Evolutionary conservation across 1,284 basidiomycete genomes (phyloP).

Genomic region (Trametes versicolor): DNA sequence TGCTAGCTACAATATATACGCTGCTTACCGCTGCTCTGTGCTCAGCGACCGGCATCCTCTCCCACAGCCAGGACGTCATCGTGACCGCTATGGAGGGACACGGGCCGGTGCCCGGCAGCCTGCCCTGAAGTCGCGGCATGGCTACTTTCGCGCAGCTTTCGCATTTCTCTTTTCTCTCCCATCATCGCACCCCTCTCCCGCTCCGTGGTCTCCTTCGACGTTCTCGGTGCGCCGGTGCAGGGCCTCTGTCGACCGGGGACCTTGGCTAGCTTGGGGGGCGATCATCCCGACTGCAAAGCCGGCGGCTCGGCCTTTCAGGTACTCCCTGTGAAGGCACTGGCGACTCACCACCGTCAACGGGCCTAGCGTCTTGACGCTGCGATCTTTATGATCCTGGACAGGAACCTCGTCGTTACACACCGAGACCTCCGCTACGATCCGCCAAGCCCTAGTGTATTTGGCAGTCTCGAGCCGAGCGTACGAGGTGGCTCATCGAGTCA

Average conservation of each 20-base stretch:
- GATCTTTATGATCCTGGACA: slow-evolving; percentile 14
- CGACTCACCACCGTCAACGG: neutral
- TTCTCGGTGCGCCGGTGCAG: slow-evolving; percentile 5
- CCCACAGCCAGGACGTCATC: slow-evolving; percentile 10
- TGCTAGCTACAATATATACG: neutral
- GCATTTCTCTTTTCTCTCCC: slow-evolving; percentile 4
- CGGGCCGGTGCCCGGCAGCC: slow-evolving; percentile 15
- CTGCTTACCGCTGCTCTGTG: neutral
- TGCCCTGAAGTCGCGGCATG: slow-evolving; percentile 32
- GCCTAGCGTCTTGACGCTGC: slow-evolving; percentile 2
- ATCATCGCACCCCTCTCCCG: slow-evolving; percentile 7
- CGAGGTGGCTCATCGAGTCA: slow-evolving; percentile 33
- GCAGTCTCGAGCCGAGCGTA: slow-evolving; percentile 36
- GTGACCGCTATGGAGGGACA: neutral
- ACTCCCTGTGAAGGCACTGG: neutral
- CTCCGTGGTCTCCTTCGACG: slow-evolving; percentile 10
- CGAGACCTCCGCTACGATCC: slow-evolving; percentile 14
- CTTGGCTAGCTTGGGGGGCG: slow-evolving; percentile 17
- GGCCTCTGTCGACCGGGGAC: slow-evolving; percentile 12
- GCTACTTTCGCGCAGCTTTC: slow-evolving; percentile 11
- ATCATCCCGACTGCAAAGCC: slow-evolving; percentile 10
- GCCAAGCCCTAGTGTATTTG: slow-evolving; percentile 25
- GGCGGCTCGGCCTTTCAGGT: slow-evolving; percentile 5
- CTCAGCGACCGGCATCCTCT: neutral
- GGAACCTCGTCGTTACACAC: slow-evolving; percentile 3